Conservation (phyloP, 23 red algal species). For the Chondrus crispus region DNA sequence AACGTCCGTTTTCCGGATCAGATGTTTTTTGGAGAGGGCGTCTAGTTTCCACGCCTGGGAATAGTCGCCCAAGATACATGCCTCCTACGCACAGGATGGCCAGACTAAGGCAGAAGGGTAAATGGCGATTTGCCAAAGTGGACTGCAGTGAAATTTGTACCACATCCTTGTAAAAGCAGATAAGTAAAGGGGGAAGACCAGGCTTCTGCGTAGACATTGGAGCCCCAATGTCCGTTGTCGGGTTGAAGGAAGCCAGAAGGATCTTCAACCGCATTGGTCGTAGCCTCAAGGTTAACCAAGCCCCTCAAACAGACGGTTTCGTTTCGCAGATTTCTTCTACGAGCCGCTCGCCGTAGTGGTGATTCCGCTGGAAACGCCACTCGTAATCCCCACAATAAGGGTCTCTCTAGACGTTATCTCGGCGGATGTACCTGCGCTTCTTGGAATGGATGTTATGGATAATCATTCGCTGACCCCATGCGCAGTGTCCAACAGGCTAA, state of each 20-base stretch:
- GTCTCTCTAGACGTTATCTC: too few species aligned
- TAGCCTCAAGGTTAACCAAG: too few species aligned
- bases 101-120: not conserved
- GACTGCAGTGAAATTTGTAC: not conserved
- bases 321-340: too few species aligned
- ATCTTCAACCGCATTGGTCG: not conserved
- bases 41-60: not conserved
- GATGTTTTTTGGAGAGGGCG: not conserved
- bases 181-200: not conserved
- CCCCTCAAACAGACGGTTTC: too few species aligned
- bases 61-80: not conserved
- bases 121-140: not conserved
- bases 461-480: too few species aligned
- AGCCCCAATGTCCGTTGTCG: not conserved
- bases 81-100: not conserved
- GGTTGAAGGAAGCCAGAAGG: not conserved
- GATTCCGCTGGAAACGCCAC: too few species aligned
- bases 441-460: too few species aligned
- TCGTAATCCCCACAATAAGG: too few species aligned
- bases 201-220: slow-evolving; percentile 19
- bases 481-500: too few species aligned
- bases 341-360: too few species aligned
- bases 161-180: not conserved
- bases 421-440: too few species aligned
- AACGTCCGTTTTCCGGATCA: not conserved